These are phyloP conservation scores for Paraphysoderma sedebokerense DNA, from an alignment of 371 early-diverging fungal genomes.

Conservation along the genomic window DNA sequence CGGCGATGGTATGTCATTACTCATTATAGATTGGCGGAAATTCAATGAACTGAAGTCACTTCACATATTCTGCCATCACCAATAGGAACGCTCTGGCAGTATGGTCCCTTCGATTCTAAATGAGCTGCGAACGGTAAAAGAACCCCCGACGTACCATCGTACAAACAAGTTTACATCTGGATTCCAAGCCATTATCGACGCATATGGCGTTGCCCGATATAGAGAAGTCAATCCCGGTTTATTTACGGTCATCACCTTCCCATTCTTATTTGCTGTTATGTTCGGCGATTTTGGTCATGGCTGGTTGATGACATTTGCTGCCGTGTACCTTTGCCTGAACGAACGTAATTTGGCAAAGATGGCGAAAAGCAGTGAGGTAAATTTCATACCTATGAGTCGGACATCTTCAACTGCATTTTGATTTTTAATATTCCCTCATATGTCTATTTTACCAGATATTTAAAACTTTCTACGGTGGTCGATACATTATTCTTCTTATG, in stretches of 20 bases:
- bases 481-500: conserved; percentile 96
- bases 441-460: conserved; percentile 38
- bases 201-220: conserved; percentile 97
- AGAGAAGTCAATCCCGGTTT: conserved; percentile 99
- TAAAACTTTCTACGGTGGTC: conserved; percentile 81
- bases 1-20: conserved; percentile 43
- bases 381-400: neutral
- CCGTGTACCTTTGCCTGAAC: conserved; percentile 55
- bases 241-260: conserved; percentile 95
- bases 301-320: conserved; percentile 58
- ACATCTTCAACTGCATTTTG: neutral
- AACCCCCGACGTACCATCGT: conserved; percentile 90
- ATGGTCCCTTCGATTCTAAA: conserved; percentile 71
- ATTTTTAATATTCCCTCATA: neutral
- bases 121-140: conserved; percentile 59
- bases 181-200: conserved; percentile 96
- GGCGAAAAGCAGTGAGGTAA: conserved; percentile 46
- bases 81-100: conserved; percentile 61
- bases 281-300: conserved; percentile 99
- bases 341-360: conserved; percentile 60
- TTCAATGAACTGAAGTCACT: neutral
- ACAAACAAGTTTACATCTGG: conserved; percentile 91
- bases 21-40: neutral
- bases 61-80: conserved; percentile 1
- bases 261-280: conserved; percentile 99